Conservation (phyloP, 2,329 filamentous ascomycete species). For the Periglandula ipomoeae region DNA sequence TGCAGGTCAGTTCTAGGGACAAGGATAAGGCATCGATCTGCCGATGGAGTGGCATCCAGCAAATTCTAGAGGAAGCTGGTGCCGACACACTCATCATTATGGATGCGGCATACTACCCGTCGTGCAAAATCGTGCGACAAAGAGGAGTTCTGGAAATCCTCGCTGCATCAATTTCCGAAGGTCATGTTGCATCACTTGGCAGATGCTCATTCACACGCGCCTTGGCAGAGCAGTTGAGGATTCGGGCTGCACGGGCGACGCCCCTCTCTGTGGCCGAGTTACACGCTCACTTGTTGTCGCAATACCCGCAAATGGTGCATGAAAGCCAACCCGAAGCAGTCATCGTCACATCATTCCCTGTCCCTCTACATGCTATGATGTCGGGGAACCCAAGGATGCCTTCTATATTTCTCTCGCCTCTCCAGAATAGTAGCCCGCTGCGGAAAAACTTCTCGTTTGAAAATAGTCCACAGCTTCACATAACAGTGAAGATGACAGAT, state of each 20-base stretch:
- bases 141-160: slow-evolving; percentile 47
- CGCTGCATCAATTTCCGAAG: slow-evolving; percentile 45
- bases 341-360: slow-evolving; percentile 38
- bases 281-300: slow-evolving; percentile 42
- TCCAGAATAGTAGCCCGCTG: slow-evolving; percentile 32
- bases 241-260: slow-evolving; percentile 33
- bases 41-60: slow-evolving; percentile 47
- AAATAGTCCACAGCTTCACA: slow-evolving; percentile 37
- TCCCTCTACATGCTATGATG: slow-evolving; percentile 47
- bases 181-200: slow-evolving; percentile 37
- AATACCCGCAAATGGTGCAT: slow-evolving; percentile 42
- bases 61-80: slow-evolving; percentile 44
- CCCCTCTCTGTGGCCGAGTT: slow-evolving; percentile 44
- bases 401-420: slow-evolving; percentile 45
- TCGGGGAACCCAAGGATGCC: slow-evolving; percentile 43
- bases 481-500: slow-evolving; percentile 42
- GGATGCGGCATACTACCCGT: slow-evolving; percentile 50
- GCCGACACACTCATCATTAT: slow-evolving; percentile 49
- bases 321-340: slow-evolving; percentile 40
- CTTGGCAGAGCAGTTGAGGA: slow-evolving; percentile 40
- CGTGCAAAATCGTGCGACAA: slow-evolving; percentile 40
- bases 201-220: slow-evolving; percentile 44
- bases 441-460: slow-evolving; percentile 30
- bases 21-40: slow-evolving; percentile 36
- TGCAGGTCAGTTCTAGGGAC: slow-evolving; percentile 34